These are phyloP conservation scores for Hirsutella rhossiliensis DNA, from an alignment of 2,329 filamentous ascomycete genomes.

Conservation along the genomic window DNA sequence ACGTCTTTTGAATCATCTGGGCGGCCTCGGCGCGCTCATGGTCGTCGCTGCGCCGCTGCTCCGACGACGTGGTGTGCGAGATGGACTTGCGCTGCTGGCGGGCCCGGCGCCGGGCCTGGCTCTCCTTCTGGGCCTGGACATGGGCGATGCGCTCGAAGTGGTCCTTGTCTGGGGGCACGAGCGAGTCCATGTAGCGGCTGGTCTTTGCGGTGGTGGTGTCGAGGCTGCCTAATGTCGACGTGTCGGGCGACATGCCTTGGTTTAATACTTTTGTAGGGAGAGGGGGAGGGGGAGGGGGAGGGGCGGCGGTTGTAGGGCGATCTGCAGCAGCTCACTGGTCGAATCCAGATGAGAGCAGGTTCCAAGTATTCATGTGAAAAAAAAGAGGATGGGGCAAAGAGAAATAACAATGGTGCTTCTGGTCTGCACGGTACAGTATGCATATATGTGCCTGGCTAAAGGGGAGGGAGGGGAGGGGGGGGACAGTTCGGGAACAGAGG, in stretches of 20 bases:
- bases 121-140: conserved; percentile 35
- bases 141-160: conserved; percentile 35
- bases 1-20: conserved; percentile 55
- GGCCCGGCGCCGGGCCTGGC: conserved; percentile 27
- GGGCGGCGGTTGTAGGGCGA: too few species aligned
- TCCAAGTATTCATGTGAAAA: too few species aligned
- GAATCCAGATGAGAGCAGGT: too few species aligned
- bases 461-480: too few species aligned
- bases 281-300: too few species aligned
- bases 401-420: too few species aligned
- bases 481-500: too few species aligned
- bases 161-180: conserved; percentile 32
- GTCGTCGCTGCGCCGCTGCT: neutral
- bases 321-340: too few species aligned
- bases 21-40: conserved; percentile 31
- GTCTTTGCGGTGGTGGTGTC: conserved; percentile 11
- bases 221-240: conserved; percentile 2
- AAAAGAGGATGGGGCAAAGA: too few species aligned
- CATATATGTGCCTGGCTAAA: too few species aligned
- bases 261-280: neutral
- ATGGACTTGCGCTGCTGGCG: conserved; percentile 23
- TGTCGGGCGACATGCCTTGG: conserved; percentile 1
- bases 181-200: conserved; percentile 37
- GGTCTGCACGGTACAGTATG: too few species aligned
- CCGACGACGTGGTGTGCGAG: neutral